Evolutionary conservation across 176 grass and related monocot species (phyloP).

Genomic region (Oryza nivara): DNA sequence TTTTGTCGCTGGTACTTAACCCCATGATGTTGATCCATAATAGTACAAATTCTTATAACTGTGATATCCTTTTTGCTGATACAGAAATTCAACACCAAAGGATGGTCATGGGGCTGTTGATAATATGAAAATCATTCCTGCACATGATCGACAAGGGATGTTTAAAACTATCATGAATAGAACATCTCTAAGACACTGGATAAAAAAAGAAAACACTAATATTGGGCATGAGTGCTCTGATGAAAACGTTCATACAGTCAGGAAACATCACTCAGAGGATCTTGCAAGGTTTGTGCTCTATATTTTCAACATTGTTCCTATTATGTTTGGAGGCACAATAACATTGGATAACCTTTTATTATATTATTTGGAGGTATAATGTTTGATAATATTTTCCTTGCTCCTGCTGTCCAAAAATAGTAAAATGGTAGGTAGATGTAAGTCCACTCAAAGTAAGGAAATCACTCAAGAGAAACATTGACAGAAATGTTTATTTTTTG

Average conservation of each 20-base stretch:
- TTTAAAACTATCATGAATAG: constrained; percentile 76
- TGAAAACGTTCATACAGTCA: constrained; percentile 39
- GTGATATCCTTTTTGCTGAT: constrained; percentile 33
- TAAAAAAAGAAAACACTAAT: constrained; percentile 54
- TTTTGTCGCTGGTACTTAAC: neutral
- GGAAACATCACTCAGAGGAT: constrained; percentile 56
- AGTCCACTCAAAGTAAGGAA: neutral
- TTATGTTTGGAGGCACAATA: neutral
- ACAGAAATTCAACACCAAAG: constrained; percentile 36
- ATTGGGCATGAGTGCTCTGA: constrained; percentile 42
- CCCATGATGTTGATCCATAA: neutral
- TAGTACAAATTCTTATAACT: constrained; percentile 29
- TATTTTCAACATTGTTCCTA: constrained; percentile 11
- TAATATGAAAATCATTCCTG: constrained; percentile 42
- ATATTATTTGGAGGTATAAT: neutral
- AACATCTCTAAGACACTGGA: constrained; percentile 82
- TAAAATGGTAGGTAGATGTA: neutral
- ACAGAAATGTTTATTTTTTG: neutral
- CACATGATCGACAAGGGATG: constrained; percentile 75
- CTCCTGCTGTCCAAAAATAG: neutral
- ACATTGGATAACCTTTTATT: neutral
- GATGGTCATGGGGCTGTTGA: constrained; percentile 38
- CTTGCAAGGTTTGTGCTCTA: constrained; percentile 74
- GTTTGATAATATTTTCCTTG: neutral
- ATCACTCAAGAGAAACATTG: neutral